Conservation (phyloP, 331 rosid genomes). For the Prunus yedoensis region DNA sequence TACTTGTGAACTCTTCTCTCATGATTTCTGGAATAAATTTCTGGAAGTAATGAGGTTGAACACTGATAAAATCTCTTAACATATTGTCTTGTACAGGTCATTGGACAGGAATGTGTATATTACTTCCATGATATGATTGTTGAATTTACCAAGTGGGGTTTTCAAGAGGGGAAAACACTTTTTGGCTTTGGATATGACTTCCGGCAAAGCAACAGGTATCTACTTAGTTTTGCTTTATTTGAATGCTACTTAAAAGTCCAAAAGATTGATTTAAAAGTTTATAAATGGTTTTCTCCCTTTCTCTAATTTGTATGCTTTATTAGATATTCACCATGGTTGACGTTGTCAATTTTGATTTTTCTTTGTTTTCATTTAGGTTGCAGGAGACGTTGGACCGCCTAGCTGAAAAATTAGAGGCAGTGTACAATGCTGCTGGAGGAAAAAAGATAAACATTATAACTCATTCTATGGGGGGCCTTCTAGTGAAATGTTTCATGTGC, state of each 20-base stretch:
- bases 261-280: neutral
- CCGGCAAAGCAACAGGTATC: constrained; percentile 97
- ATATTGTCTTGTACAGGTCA: constrained; percentile 44
- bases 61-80: neutral
- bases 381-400: constrained; percentile 76
- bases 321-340: neutral
- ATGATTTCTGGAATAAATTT: neutral
- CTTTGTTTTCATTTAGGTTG: constrained; percentile 53
- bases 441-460: constrained; percentile 83
- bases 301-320: neutral
- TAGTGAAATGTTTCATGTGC: constrained; percentile 94
- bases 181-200: constrained; percentile 99
- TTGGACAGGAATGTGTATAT: constrained; percentile 81
- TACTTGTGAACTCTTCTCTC: neutral
- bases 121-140: constrained; percentile 91
- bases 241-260: neutral
- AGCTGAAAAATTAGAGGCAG: constrained; percentile 68
- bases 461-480: constrained; percentile 97
- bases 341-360: neutral
- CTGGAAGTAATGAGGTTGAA: neutral
- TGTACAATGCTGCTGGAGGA: constrained; percentile 79
- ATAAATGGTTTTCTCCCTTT: neutral
- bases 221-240: constrained; percentile 18
- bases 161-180: constrained; percentile 82
- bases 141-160: constrained; percentile 89